Base-by-base conservation (phyloP, 2,329 filamentous ascomycete genomes). In the Cladophialophora immunda region DNA sequence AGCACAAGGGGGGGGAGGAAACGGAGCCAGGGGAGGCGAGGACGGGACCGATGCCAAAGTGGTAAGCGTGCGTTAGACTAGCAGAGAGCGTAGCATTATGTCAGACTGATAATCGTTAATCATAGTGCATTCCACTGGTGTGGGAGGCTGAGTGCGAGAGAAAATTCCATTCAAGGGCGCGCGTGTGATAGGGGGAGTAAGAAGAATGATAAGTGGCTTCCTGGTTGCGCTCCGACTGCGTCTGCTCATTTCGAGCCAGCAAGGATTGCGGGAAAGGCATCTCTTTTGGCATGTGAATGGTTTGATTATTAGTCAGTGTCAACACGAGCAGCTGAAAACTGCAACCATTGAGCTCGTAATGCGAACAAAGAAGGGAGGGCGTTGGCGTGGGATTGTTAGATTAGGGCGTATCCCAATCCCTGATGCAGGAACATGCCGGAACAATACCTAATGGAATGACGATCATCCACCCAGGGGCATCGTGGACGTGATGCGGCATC, bases 61-160 rank as follows among this genome's bases (percentile, higher is more conserved):
- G 45, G 45, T 25, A 13, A 50, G 45, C 45, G 8, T 50, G 45
- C 45, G 45, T 50, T 50, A 50, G 45, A 27, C 45, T 25, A 22
- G 45, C 19, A 25, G 15, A 15, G 22, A 50, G 45, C 19, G 45
- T 50, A 50, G 45, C 45, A 50, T 50, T 50, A 50, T 50, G 45
- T 50, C 45, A 50, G 45, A 50, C 22, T 27, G 45, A 25, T 15
- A 27, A 50, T 25, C 22, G 45, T 50, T 19, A 25, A 50, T 50
- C 45, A 50, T 50, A 27, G 45, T 27, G 19, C 22, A 50, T 50
- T 50, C 19, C 45, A 25, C 45, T 27, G 45, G 45, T 4, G 45
- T 25, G 45, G 2, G 11, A 50, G 11, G 45, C 38, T 41, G 45
- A 25, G 45, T 19, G 22, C n/a, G n/a, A 47, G 13, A 25, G 22